phyloP scores from a whole-genome alignment of 495 filamentous ascomycete genomes.

The Thozetella sp. region DNA sequence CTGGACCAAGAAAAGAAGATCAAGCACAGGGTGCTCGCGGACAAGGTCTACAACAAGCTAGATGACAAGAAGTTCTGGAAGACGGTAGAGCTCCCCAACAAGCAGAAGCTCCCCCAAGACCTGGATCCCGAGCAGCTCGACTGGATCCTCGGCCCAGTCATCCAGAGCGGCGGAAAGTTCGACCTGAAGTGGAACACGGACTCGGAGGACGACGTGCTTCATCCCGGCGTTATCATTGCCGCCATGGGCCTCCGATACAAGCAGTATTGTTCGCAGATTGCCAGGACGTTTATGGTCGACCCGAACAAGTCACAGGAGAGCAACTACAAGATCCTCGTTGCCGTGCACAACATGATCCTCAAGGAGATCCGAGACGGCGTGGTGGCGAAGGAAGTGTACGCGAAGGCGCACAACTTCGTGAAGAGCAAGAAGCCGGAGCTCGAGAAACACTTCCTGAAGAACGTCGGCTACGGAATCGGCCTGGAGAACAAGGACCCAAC shows the following conservation, averaged over 20 bases:
- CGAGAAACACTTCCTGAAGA: conserved; percentile 90
- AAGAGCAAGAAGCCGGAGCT: conserved; percentile 90
- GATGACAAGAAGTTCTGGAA: conserved; percentile 93
- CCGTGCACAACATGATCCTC: conserved; percentile 81
- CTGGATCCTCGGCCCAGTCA: conserved; percentile 87
- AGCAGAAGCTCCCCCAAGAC: conserved; percentile 77
- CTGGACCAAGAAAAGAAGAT: conserved; percentile 96
- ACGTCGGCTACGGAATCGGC: conserved; percentile 85
- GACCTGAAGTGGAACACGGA: conserved; percentile 78
- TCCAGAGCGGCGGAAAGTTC: conserved; percentile 95
- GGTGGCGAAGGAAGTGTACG: conserved; percentile 85
- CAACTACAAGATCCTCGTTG: conserved; percentile 91
- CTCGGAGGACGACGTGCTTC: conserved; percentile 81
- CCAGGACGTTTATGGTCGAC: conserved; percentile 92
- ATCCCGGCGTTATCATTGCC: conserved; percentile 89
- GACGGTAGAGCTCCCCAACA: conserved; percentile 64
- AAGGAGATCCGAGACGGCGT: conserved; percentile 89
- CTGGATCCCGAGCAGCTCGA: conserved; percentile 93
- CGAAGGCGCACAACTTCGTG: conserved; percentile 77
- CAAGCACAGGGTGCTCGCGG: conserved; percentile 79
- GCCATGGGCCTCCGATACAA: conserved; percentile 92
- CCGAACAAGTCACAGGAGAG: conserved; percentile 92
- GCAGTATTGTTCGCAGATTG: conserved; percentile 88
- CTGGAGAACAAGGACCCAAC: conserved; percentile 86
- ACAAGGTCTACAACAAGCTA: conserved; percentile 86